Base-by-base conservation (phyloP, 2,329 filamentous ascomycete genomes). In the Penicillium sp. region DNA sequence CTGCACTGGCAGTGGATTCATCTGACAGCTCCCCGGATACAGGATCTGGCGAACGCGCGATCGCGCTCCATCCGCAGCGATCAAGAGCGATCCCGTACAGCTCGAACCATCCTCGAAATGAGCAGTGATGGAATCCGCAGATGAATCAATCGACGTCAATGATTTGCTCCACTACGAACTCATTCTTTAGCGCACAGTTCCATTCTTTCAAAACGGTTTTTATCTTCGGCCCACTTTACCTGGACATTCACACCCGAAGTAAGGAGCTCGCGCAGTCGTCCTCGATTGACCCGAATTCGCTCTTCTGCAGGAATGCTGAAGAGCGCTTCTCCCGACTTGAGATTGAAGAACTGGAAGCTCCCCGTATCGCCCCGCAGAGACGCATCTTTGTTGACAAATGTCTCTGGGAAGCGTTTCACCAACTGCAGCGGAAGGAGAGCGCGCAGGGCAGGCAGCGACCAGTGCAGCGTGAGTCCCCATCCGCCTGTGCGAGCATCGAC, bases 391-490 rank as follows among this genome's bases (percentile, higher is more conserved):
- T 80, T 76, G 38, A 84, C 77, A 56, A 77, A 79, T 0, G 76
- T 71, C 40, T 77, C 73, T 1, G 73, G 70, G 2, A 82, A 62
- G 0, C 71, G 70, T 2, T 60, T 58, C 3, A 73, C 60, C 5
- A 82, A 62, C 9, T 74, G 64, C 0, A 70, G 59, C 0, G 80
- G 76, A 27, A 84, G 66, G 24, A 83, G 68, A 6, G 69, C 60
- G 39, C 75, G 70, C 36, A 84, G 67, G 1, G 71, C 72, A 0
- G 76, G 70, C 8, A 83, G 70, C 4, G 77, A 79, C 81, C 81
- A 85, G 59, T 84, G 79, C 48, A 85, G 68, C 0, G 81, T 84
- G 48, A 85, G 67, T 3, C 80, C 82, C 83, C 81, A 85, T 52
- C 82, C 81, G 4, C 73, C 68, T 18, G 67, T 76, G 29, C 74